These are phyloP conservation scores for Triadica sebifera DNA, from an alignment of 345 rosid species.

Conservation along the genomic window DNA sequence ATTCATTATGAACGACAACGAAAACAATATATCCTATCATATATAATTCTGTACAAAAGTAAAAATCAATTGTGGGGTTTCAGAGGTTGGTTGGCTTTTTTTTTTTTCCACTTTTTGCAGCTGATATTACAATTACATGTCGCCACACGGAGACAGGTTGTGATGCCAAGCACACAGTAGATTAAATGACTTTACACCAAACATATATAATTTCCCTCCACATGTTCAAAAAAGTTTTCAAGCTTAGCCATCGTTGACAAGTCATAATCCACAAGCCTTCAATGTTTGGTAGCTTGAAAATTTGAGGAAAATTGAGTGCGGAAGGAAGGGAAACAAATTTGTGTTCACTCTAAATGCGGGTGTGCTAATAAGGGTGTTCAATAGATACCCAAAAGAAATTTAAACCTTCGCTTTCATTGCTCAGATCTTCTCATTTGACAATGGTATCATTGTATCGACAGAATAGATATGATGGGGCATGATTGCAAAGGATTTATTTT, in stretches of 20 bases:
- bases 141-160: constrained; percentile 15
- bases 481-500: not conserved
- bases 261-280: not conserved
- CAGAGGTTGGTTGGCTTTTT: constrained; percentile 23
- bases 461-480: not conserved
- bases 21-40: not conserved
- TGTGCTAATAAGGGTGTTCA: too few species aligned
- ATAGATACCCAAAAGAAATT: not conserved
- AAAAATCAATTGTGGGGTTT: constrained; percentile 34
- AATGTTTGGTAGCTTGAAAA: too few species aligned
- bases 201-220: constrained; percentile 23
- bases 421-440: not conserved
- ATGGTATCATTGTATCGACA: too few species aligned
- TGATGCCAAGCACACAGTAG: constrained; percentile 23
- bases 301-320: too few species aligned
- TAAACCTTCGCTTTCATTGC: not conserved
- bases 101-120: not conserved
- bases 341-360: too few species aligned
- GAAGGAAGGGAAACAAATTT: too few species aligned
- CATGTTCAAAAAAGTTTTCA: not conserved
- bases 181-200: constrained; percentile 34
- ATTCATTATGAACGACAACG: constrained; percentile 27
- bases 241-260: not conserved
- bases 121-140: not conserved
- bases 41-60: not conserved